phyloP scores from a whole-genome alignment of 192 early-diverging fungal genomes.

The Cetraspora pellucida region DNA sequence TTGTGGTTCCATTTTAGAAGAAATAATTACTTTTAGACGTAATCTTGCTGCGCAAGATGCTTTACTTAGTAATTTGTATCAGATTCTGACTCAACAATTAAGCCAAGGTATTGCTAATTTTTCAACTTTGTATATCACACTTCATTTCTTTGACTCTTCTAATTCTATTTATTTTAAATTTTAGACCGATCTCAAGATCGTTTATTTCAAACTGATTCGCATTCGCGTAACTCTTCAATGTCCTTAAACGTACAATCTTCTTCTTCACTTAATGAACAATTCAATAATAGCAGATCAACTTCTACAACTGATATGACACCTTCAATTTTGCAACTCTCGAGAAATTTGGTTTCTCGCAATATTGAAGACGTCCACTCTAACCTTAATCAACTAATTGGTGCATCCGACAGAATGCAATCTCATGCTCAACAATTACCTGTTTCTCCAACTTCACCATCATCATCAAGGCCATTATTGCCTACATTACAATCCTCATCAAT shows the following conservation, averaged over 20 bases:
- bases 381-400: neutral
- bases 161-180: neutral
- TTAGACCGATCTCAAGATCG: neutral
- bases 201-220: neutral
- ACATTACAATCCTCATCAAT: neutral
- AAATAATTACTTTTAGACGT: constrained; percentile 21
- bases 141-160: neutral
- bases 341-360: neutral
- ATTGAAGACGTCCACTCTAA: neutral
- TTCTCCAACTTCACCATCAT: neutral
- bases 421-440: neutral
- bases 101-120: neutral
- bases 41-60: constrained; percentile 33
- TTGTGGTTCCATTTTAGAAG: constrained; percentile 16
- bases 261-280: neutral
- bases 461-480: constrained; percentile 1
- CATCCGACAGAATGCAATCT: neutral
- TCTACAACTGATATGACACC: neutral
- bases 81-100: constrained; percentile 13
- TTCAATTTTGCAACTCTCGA: neutral
- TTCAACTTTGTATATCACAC: neutral
- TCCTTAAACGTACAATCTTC: neutral
- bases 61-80: constrained; percentile 26
- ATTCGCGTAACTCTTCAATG: neutral
- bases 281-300: neutral